Conservation (phyloP, 2,329 filamentous ascomycete genomes). For the Thelonectria blattea region DNA sequence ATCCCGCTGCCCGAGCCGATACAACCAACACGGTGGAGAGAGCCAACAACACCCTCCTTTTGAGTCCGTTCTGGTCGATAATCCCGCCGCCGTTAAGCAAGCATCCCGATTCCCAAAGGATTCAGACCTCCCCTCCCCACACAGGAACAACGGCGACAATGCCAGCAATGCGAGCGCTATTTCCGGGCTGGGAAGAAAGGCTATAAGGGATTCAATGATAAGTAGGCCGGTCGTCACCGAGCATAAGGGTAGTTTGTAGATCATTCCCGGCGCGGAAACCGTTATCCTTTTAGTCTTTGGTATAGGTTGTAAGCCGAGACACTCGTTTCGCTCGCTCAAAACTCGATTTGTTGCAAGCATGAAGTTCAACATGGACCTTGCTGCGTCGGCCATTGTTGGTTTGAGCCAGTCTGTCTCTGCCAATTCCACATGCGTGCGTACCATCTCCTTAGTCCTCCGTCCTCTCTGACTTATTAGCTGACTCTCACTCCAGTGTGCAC, state of each 20-base stretch:
- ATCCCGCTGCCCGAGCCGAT: neutral
- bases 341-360: neutral
- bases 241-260: neutral
- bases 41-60: neutral
- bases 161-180: neutral
- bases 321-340: neutral
- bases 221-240: conserved; percentile 2
- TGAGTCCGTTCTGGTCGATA: neutral
- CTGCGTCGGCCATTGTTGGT: neutral
- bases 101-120: conserved; percentile 4
- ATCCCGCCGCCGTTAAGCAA: neutral
- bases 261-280: neutral
- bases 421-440: conserved; percentile 11
- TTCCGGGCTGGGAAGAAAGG: conserved; percentile 2
- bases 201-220: conserved; percentile 1
- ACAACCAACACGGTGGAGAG: conserved; percentile 5
- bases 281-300: neutral
- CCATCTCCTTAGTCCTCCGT: neutral
- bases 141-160: neutral
- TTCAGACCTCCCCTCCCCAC: neutral
- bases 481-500: conserved; percentile 33
- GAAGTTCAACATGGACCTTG: neutral
- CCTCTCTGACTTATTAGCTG: conserved; percentile 8
- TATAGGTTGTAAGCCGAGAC: neutral
- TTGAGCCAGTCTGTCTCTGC: neutral